Conservation (phyloP, 768 basidiomycete species). For the Phlebiopsis flavidoalba region DNA sequence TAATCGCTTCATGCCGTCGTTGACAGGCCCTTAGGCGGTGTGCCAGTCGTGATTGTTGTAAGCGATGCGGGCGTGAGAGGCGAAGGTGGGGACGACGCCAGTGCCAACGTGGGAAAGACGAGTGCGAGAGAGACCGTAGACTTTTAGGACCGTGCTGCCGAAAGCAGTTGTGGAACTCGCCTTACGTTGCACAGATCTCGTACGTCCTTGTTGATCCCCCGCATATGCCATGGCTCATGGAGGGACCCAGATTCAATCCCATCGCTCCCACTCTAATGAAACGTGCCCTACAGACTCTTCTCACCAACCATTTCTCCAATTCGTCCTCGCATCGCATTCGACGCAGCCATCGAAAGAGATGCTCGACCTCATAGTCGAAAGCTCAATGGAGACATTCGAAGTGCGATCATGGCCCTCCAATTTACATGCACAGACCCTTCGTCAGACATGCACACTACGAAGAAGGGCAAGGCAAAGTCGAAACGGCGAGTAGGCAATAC, state of each 20-base stretch:
- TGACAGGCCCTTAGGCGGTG: slow-evolving; percentile 22
- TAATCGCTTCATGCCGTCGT: slow-evolving; percentile 51
- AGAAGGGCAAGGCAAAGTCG: slow-evolving; percentile 26
- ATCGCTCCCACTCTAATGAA: slow-evolving; percentile 83
- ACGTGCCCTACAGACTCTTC: slow-evolving; percentile 65
- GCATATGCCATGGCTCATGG: background rate
- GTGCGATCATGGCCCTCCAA: slow-evolving; percentile 90
- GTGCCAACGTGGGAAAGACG: slow-evolving; percentile 12
- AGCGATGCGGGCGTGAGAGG: slow-evolving; percentile 81
- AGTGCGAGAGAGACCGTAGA: slow-evolving; percentile 58
- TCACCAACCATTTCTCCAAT: slow-evolving; percentile 42
- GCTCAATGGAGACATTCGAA: slow-evolving; percentile 90
- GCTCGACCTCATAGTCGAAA: slow-evolving; percentile 70
- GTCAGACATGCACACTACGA: slow-evolving; percentile 10
- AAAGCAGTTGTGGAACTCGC: slow-evolving; percentile 58
- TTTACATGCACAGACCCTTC: slow-evolving; percentile 51
- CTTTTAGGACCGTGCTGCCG: slow-evolving; percentile 68
- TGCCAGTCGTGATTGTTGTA: slow-evolving; percentile 78
- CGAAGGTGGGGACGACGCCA: slow-evolving; percentile 44
- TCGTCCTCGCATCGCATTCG: slow-evolving; percentile 11
- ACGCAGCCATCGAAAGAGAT: slow-evolving; percentile 55
- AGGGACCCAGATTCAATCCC: slow-evolving; percentile 77
- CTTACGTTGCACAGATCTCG: slow-evolving; percentile 78
- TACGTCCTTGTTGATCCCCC: slow-evolving; percentile 30
- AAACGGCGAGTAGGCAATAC: slow-evolving; percentile 18